Conservation (phyloP, 2,329 filamentous ascomycete genomes). For the Aspergillus novofumigatus region DNA sequence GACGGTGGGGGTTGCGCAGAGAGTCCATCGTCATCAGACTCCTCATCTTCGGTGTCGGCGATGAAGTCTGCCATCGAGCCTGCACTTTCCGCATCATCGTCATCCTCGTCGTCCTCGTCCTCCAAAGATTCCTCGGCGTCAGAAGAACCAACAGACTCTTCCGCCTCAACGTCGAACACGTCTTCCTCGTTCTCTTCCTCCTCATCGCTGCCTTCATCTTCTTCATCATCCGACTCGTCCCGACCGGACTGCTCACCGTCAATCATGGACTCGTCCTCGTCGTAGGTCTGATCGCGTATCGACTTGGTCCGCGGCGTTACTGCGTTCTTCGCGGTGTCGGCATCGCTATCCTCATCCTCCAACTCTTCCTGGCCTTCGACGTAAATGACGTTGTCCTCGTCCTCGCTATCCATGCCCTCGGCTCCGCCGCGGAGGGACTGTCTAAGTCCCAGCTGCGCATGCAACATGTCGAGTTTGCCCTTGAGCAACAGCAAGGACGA, state of each 20-base stretch:
- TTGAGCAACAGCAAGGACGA: constrained; percentile 81
- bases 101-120: constrained; percentile 60
- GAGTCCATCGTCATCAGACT: constrained; percentile 26
- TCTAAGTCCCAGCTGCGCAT: constrained; percentile 80
- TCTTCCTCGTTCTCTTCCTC: constrained; percentile 39
- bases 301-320: constrained; percentile 31
- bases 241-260: constrained; percentile 32
- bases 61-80: constrained; percentile 45
- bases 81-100: constrained; percentile 59
- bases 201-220: constrained; percentile 57
- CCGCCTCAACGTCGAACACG: constrained; percentile 43
- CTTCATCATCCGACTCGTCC: constrained; percentile 44
- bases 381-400: constrained; percentile 74
- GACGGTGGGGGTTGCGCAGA: constrained; percentile 24
- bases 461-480: constrained; percentile 91
- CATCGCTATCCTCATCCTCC: constrained; percentile 37
- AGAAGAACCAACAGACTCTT: constrained; percentile 39
- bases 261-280: constrained; percentile 42
- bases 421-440: constrained; percentile 59
- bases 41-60: constrained; percentile 45
- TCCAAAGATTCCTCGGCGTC: constrained; percentile 51
- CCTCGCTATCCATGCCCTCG: constrained; percentile 46
- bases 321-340: constrained; percentile 22
- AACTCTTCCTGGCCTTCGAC: constrained; percentile 75
- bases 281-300: constrained; percentile 36